phyloP scores from a whole-genome alignment of 805 yeast species.

The Diddensiella santjacobensis region DNA sequence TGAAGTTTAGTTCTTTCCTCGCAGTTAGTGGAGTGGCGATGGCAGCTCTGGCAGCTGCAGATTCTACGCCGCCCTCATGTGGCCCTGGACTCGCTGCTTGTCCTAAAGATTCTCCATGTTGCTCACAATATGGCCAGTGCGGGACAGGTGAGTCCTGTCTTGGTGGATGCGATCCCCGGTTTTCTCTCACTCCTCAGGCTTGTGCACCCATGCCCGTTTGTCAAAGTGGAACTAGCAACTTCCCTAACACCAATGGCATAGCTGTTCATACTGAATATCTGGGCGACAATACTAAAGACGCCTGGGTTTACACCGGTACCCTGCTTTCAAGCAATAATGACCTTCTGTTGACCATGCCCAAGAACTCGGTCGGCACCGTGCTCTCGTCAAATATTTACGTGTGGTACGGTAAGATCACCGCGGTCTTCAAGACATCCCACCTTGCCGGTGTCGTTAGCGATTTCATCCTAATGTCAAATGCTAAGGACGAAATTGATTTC shows the following conservation, averaged over 20 bases:
- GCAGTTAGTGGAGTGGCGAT: background rate
- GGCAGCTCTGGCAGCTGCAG: conserved; percentile 11
- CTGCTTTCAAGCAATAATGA: conserved; percentile 50
- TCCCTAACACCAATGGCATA: conserved; percentile 34
- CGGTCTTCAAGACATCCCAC: conserved; percentile 68
- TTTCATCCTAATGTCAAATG: conserved; percentile 74
- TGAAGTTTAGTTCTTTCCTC: background rate
- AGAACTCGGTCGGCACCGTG: conserved; percentile 70
- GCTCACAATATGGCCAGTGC: conserved; percentile 75
- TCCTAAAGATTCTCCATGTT: conserved; percentile 81
- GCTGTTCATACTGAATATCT: conserved; percentile 43
- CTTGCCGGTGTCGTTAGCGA: conserved; percentile 80
- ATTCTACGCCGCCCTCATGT: conserved; percentile 40
- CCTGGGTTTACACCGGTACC: conserved; percentile 63
- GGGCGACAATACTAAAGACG: conserved; percentile 65
- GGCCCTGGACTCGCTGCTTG: conserved; percentile 50
- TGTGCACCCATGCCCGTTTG: conserved; percentile 88
- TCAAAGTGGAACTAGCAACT: conserved; percentile 35
- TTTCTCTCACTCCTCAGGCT: conserved; percentile 58
- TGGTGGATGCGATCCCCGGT: conserved; percentile 83
- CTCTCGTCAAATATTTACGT: conserved; percentile 72
- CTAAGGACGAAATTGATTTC: conserved; percentile 85
- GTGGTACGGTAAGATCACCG: conserved; percentile 83
- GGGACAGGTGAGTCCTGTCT: conserved; percentile 76
- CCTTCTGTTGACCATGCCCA: conserved; percentile 72